These are phyloP conservation scores for Bacterosira constricta DNA, from an alignment of 108 stramenopile species.

Conservation along the genomic window DNA sequence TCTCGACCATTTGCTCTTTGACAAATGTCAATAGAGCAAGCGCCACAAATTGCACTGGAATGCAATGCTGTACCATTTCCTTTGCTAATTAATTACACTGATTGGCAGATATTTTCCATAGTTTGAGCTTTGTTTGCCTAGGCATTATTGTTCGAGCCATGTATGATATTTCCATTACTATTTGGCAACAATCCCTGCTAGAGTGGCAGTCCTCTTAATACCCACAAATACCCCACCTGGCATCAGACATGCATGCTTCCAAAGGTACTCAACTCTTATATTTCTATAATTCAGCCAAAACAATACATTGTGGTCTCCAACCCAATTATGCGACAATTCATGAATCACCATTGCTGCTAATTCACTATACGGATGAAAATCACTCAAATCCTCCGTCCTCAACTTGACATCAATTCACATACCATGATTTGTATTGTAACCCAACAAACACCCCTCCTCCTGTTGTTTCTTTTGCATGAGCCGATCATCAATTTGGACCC, in stretches of 20 bases:
- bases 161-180: slow-evolving; percentile 53
- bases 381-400: slow-evolving; percentile 62
- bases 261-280: slow-evolving; percentile 76
- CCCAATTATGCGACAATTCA: slow-evolving; percentile 85
- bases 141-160: neutral
- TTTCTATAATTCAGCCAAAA: slow-evolving; percentile 83
- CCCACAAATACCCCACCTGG: slow-evolving; percentile 46
- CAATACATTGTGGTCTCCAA: slow-evolving; percentile 72
- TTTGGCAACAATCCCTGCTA: slow-evolving; percentile 57
- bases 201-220: slow-evolving; percentile 62
- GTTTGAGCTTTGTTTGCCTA: neutral
- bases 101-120: slow-evolving; percentile 36
- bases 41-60: too few species aligned
- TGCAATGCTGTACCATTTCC: too few species aligned
- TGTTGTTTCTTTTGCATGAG: slow-evolving; percentile 65
- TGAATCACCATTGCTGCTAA: slow-evolving; percentile 72
- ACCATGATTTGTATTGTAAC: slow-evolving; percentile 84
- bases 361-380: slow-evolving; percentile 67
- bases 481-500: slow-evolving; percentile 85
- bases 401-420: slow-evolving; percentile 71
- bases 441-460: slow-evolving; percentile 68
- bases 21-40: too few species aligned
- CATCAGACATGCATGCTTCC: slow-evolving; percentile 48
- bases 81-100: too few species aligned
- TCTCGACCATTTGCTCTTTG: too few species aligned